A percentile compares a stretch with the other conserved stretches of the same genome.
These are phyloP conservation scores for Fusarium sacchari DNA, from an alignment of 2,329 filamentous ascomycete species.

Conservation along the genomic window DNA sequence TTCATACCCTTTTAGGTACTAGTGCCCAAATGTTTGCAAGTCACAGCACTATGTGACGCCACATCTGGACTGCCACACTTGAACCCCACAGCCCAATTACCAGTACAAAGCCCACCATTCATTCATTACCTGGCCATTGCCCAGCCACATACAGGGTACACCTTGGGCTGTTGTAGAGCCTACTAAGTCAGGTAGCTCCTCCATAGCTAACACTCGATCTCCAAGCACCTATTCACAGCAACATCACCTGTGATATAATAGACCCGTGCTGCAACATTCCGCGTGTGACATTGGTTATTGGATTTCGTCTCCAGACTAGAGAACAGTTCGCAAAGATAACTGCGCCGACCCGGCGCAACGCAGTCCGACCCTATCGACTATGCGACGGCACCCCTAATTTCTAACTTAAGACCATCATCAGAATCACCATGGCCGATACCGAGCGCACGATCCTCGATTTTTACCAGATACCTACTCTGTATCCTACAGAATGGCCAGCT, in stretches of 20 bases:
- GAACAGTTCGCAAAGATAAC: not conserved
- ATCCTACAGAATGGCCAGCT: conserved; percentile 85
- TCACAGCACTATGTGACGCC: conserved; percentile 18
- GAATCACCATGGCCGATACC: conserved; percentile 70
- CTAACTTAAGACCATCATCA: conserved; percentile 22
- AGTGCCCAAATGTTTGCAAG: not conserved
- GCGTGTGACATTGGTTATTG: not conserved
- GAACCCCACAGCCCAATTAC: not conserved
- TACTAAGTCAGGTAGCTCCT: not conserved
- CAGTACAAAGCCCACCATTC: too few species aligned
- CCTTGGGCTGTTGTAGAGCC: not conserved
- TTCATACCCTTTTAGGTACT: not conserved
- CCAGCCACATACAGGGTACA: conserved; percentile 7
- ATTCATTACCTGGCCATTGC: not conserved
- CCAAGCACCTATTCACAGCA: conserved; percentile 1
- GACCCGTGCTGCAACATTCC: not conserved
- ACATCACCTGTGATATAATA: not conserved
- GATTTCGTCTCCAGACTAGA: not conserved
- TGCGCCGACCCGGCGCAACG: conserved; percentile 9
- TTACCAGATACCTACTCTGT: conserved; percentile 84
- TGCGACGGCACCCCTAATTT: conserved; percentile 30
- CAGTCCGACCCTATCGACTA: conserved; percentile 16
- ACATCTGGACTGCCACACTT: conserved; percentile 4
- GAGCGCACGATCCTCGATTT: conserved; percentile 85
- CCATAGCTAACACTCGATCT: conserved; percentile 16